Evolutionary conservation across 106 monocot genomes (phyloP), one percentile per base, ranked within the genome.

Genomic region (Agapanthus africanus): DNA sequence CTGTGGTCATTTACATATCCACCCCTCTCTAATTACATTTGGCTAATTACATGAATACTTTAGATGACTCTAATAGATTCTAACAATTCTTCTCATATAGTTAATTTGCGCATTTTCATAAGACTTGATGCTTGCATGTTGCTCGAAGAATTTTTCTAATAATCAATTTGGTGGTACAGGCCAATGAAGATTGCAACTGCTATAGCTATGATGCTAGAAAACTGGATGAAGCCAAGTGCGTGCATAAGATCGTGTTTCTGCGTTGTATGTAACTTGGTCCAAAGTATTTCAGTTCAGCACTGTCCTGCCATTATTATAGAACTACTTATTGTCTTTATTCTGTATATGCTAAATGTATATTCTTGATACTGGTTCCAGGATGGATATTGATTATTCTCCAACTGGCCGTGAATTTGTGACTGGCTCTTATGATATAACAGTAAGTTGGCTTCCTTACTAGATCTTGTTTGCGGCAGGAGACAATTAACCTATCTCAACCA

Each of bases 331-430:
- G 8, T 15, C 21, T 27, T 37, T 14, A 52, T 74, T 42, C 31
- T 21, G 51, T 28, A 10, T n/a, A 22, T 27, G 22, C 21, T 60
- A 75, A 44, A 35, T 35, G 40, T 51, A 36, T 67, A 21, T 63
- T 35, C 15, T 16, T 54, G 23, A 41, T 75, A 28, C 26, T 78
- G 33, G 7, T 78, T 76, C 65, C 76, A 97, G 97, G 77, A 90
- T 99, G 90, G 97, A 99, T 73, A 85, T 99, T 71, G 99, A 99
- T 76, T 99, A 87, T 73, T 99, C 99, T 57, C 99, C 99, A 35
- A 99, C 99, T 5, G 93, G 99, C n/a, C 73, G 90, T 59, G 99
- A 99, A 81, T 99, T 99, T 78, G 99, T 93, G 16, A 99, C 99
- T 32, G 99, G 93, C 31, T 99, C 99, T 73, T 99, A 93, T 83